Evolutionary conservation across 192 early-diverging fungal species (phyloP).

Genomic region (Spizellomyces punctatus): DNA sequence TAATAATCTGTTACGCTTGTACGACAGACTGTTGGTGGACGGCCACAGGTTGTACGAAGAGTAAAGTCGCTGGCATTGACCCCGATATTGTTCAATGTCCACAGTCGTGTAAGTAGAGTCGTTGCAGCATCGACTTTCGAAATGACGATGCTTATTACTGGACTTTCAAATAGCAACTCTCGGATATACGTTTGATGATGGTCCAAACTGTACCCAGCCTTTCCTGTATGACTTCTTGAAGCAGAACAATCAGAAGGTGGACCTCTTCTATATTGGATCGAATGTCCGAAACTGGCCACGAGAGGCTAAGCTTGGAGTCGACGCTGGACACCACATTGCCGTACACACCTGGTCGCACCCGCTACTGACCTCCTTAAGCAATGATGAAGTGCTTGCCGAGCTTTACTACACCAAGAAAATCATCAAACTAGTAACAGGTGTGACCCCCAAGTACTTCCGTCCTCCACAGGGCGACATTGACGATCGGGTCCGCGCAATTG

Average conservation of each 20-base stretch:
- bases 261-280: conserved; percentile 1
- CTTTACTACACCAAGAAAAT: conserved; percentile 44
- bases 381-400: conserved; percentile 64
- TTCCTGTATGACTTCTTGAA: not conserved
- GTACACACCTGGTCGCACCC: conserved; percentile 57
- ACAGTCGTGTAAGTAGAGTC: not conserved
- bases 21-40: not conserved
- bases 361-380: conserved; percentile 50
- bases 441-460: conserved; percentile 55
- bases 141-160: not conserved
- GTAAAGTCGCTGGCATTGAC: not conserved
- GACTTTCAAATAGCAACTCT: not conserved
- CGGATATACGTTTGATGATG: not conserved
- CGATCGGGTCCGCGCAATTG: conserved; percentile 61
- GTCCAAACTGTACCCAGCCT: not conserved
- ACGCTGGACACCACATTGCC: conserved; percentile 19
- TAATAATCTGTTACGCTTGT: not conserved
- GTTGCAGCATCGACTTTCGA: not conserved
- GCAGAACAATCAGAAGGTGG: not conserved
- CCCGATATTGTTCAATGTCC: not conserved
- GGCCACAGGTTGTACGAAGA: not conserved
- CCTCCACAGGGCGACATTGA: conserved; percentile 72
- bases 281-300: not conserved
- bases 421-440: conserved; percentile 46
- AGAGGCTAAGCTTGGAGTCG: not conserved